phyloP scores from a whole-genome alignment of 805 yeast species.

The Spencermartinsiella europaea region DNA sequence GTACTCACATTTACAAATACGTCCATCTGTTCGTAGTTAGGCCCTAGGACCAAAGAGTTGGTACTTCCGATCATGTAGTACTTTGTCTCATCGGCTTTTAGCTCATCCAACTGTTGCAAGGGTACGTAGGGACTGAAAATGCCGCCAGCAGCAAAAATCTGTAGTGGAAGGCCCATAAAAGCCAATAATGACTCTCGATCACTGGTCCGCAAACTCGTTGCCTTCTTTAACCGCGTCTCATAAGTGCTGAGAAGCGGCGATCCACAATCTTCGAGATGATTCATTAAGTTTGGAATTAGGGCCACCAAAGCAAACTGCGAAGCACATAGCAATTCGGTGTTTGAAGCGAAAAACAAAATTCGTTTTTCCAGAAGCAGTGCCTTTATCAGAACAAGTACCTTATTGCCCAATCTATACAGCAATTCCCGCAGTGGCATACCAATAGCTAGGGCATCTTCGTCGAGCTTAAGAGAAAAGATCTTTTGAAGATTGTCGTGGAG shows the following conservation, averaged over 20 bases:
- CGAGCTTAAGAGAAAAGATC: conserved; percentile 31
- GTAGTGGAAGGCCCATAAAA: conserved; percentile 85
- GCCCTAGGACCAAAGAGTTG: conserved; percentile 70
- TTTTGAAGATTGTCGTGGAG: conserved; percentile 56
- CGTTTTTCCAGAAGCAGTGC: conserved; percentile 70
- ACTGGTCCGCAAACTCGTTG: conserved; percentile 67
- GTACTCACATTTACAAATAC: conserved; percentile 9
- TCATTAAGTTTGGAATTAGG: conserved; percentile 72
- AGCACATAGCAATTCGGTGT: conserved; percentile 74
- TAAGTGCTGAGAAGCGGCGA: conserved; percentile 63
- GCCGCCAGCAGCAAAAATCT: conserved; percentile 78
- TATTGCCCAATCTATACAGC: conserved; percentile 51
- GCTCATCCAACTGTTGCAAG: conserved; percentile 78
- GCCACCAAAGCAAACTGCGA: conserved; percentile 80
- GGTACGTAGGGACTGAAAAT: conserved; percentile 93
- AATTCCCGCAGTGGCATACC: conserved; percentile 70
- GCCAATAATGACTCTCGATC: conserved; percentile 70
- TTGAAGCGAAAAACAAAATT: conserved; percentile 70
- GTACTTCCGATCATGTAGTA: conserved; percentile 83
- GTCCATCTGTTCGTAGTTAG: conserved; percentile 34
- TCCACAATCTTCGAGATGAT: conserved; percentile 70
- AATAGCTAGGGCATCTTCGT: conserved; percentile 59
- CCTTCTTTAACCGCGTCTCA: conserved; percentile 46
- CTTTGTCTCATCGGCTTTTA: conserved; percentile 50
- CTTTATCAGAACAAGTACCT: conserved; percentile 65